These are phyloP conservation scores for Trichoderma guizhouense DNA, from an alignment of 2,329 filamentous ascomycete species.

Conservation along the genomic window DNA sequence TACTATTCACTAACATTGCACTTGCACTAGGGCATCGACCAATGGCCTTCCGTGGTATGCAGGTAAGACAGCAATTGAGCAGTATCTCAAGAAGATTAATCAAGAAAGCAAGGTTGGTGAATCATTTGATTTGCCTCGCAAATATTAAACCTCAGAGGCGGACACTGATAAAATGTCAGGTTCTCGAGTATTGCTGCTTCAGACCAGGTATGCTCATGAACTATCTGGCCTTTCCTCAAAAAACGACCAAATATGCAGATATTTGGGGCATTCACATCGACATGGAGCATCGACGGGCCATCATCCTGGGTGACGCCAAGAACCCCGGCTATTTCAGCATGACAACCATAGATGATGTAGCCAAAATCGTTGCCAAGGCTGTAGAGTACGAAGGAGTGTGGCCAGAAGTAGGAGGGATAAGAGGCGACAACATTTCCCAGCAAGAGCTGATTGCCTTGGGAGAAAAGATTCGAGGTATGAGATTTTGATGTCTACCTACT, in stretches of 20 bases:
- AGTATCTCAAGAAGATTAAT: constrained; percentile 52
- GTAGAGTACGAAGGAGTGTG: constrained; percentile 42
- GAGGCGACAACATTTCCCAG: constrained; percentile 34
- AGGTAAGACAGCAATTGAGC: constrained; percentile 47
- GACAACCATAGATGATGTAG: constrained; percentile 43
- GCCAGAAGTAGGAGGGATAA: constrained; percentile 41
- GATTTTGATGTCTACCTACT: neutral
- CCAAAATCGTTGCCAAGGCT: constrained; percentile 36
- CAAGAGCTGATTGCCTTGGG: constrained; percentile 38
- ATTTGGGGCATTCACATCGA: constrained; percentile 37
- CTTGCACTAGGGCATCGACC: constrained; percentile 14
- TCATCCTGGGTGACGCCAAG: constrained; percentile 39
- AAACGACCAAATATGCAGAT: constrained; percentile 42
- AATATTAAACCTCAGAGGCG: no score
- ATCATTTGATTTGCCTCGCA: neutral
- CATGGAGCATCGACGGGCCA: constrained; percentile 37
- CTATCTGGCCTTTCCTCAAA: constrained; percentile 49
- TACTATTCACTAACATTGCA: neutral
- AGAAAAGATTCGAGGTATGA: constrained; percentile 38
- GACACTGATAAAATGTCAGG: constrained; percentile 21
- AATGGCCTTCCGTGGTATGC: constrained; percentile 46
- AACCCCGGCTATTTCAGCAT: constrained; percentile 35
- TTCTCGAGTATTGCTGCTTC: constrained; percentile 54
- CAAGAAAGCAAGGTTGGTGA: neutral
- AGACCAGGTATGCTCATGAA: constrained; percentile 52